A percentile compares a stretch with the other conserved stretches of the same genome.
Conservation (phyloP, 805 yeast genomes). For the Metschnikowia continentalis region DNA sequence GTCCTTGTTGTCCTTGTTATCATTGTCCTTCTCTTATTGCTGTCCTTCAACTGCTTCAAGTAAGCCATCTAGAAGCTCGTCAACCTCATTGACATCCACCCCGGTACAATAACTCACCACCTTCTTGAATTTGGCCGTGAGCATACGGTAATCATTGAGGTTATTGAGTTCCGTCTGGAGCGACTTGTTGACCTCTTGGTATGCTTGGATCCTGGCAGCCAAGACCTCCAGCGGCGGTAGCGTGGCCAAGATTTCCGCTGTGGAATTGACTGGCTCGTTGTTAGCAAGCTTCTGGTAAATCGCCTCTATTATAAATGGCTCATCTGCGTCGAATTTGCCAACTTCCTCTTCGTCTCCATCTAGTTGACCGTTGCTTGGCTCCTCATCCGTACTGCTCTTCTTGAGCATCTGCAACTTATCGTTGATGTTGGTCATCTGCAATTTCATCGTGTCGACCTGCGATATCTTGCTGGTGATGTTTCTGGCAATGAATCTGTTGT, state of each 20-base stretch:
- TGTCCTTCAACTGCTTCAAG: slow-evolving; percentile 85
- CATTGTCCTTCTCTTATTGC: slow-evolving; percentile 18
- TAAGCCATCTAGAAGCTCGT: slow-evolving; percentile 74
- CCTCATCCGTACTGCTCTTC: slow-evolving; percentile 21
- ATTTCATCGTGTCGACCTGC: slow-evolving; percentile 47
- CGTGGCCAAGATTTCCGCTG: slow-evolving; percentile 23
- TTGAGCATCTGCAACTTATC: slow-evolving; percentile 31
- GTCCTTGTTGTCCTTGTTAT: too few relatives aligned
- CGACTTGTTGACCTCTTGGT: slow-evolving; percentile 60
- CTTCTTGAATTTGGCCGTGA: slow-evolving; percentile 67
- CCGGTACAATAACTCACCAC: slow-evolving; percentile 90
- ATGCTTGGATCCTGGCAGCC: slow-evolving; percentile 78
- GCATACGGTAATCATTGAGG: slow-evolving; percentile 43
- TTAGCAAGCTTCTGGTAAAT: slow-evolving; percentile 50
- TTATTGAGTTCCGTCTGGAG: slow-evolving; percentile 50
- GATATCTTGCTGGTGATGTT: slow-evolving; percentile 35
- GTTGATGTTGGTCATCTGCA: slow-evolving; percentile 39
- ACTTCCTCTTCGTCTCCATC: slow-evolving; percentile 65
- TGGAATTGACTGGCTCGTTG: slow-evolving; percentile 24
- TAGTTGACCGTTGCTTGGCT: slow-evolving; percentile 30
- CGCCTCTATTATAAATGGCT: slow-evolving; percentile 73
- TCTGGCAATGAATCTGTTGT: slow-evolving; percentile 34
- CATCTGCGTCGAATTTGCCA: slow-evolving; percentile 75
- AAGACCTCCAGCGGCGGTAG: slow-evolving; percentile 50
- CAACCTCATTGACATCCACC: slow-evolving; percentile 76